These are phyloP conservation scores for Wickerhamiella siamensis DNA, from an alignment of 805 yeast species.

Conservation along the genomic window DNA sequence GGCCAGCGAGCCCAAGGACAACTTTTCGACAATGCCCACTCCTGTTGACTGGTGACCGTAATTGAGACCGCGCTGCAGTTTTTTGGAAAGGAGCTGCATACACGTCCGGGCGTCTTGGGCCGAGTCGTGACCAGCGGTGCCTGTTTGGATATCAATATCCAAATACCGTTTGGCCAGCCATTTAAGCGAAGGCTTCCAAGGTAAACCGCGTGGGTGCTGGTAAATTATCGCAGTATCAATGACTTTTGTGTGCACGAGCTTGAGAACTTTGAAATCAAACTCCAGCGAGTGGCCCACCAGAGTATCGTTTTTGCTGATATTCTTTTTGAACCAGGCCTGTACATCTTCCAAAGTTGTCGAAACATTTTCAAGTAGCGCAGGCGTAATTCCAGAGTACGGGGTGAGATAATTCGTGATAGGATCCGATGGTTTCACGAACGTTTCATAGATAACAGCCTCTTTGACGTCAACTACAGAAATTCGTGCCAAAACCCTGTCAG, in stretches of 20 bases:
- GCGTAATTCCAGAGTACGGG: constrained; percentile 73
- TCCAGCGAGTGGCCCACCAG: constrained; percentile 85
- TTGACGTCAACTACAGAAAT: constrained; percentile 58
- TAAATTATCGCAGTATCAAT: constrained; percentile 64
- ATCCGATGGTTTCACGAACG: constrained; percentile 62
- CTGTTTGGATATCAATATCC: constrained; percentile 47
- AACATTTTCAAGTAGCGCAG: constrained; percentile 45
- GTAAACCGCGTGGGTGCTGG: constrained; percentile 76
- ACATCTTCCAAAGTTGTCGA: constrained; percentile 54
- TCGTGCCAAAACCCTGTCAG: constrained; percentile 46
- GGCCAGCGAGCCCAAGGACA: constrained; percentile 9
- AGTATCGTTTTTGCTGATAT: constrained; percentile 44
- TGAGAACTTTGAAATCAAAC: constrained; percentile 60
- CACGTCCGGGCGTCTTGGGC: constrained; percentile 75
- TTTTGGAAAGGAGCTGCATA: constrained; percentile 57
- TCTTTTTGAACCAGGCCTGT: constrained; percentile 38
- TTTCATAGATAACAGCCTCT: constrained; percentile 45
- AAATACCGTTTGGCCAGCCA: constrained; percentile 50
- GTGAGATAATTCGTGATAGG: constrained; percentile 72
- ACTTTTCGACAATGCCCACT: constrained; percentile 4
- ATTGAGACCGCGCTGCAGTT: constrained; percentile 48
- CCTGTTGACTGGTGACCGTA: constrained; percentile 37
- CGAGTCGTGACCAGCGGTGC: constrained; percentile 68
- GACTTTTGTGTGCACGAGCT: constrained; percentile 54
- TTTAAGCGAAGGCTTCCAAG: constrained; percentile 62